Evolutionary conservation across 768 basidiomycete species (phyloP), one percentile per base, ranked within the genome.

Genomic region (Russula vinacea): DNA sequence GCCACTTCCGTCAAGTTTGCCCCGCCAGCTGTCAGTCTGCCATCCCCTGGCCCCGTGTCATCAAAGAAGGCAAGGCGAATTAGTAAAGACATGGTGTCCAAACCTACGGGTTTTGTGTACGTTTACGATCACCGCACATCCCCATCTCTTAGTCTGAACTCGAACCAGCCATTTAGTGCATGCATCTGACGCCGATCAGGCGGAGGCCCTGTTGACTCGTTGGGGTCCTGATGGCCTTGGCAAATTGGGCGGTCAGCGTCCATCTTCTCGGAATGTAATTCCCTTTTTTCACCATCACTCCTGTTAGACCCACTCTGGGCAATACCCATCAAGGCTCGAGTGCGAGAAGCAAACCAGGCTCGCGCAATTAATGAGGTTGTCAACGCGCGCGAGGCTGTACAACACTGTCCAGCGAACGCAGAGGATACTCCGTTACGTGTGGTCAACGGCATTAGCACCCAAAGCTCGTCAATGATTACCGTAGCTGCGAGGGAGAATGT

Each of bases 161-260:
- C 65, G 70, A 73, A 60, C 57, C 72, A 94, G 92, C 58, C 93
- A 96, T 78, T 81, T 93, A 67, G 86, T 94, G 11, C 93, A 95
- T 77, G 92, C 94, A 35, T 93, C 90, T 62, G 90, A 94, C 76
- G 90, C 88, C 14, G 90, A 90, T 76, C 90, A 95, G 73, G 84
- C 90, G 39, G 90, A 91, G 74, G 92, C 89, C 29, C 80, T 95
- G 64, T 85, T 95, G 55, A 86, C 84, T 68, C 84, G 92, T 61
- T 94, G 94, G 92, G 88, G 89, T 42, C 88, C 89, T 51, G 93
- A 95, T 76, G 87, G 92, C 45, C 76, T 92, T 74, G 92, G 92
- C 64, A 94, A 95, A 76, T 78, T 94, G 56, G 91, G 89, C 78
- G 88, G 92, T 92, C 71, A 76, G 85, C 60, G 22, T 51, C 58